Conservation (phyloP, 139 green algal species). For the Coelastrella sp. region DNA sequence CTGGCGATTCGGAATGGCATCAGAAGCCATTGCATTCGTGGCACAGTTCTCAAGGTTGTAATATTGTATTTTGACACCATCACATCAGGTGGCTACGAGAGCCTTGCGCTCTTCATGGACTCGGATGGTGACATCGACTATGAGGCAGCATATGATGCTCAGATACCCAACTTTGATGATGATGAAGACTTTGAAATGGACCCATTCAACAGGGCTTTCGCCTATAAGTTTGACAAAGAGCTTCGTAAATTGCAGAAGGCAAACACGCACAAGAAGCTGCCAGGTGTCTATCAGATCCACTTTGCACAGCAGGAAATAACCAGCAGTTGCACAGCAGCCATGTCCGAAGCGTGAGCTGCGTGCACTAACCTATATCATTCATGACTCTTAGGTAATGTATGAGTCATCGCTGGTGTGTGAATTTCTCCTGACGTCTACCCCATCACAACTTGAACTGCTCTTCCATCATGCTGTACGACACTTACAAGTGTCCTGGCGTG, state of each 20-base stretch:
- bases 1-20: background rate
- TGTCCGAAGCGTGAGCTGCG: too few species aligned
- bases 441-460: too few species aligned
- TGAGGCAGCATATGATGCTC: background rate
- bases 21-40: background rate
- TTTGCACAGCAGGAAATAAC: too few species aligned
- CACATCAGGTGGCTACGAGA: background rate
- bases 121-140: background rate
- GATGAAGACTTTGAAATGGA: background rate
- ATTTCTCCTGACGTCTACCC: too few species aligned
- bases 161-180: background rate
- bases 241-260: background rate
- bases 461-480: too few species aligned
- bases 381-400: too few species aligned
- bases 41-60: background rate
- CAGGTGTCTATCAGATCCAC: background rate
- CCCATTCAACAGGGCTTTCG: background rate
- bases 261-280: background rate
- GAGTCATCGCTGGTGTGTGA: too few species aligned
- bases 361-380: too few species aligned
- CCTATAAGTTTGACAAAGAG: background rate
- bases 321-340: too few species aligned
- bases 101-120: background rate
- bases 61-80: background rate
- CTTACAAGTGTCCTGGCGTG: too few species aligned